Percentiles rank a stretch among this genome's conserved stretches.
Conservation (phyloP, 179 eudicot genomes). For the Beta corolliflora region DNA sequence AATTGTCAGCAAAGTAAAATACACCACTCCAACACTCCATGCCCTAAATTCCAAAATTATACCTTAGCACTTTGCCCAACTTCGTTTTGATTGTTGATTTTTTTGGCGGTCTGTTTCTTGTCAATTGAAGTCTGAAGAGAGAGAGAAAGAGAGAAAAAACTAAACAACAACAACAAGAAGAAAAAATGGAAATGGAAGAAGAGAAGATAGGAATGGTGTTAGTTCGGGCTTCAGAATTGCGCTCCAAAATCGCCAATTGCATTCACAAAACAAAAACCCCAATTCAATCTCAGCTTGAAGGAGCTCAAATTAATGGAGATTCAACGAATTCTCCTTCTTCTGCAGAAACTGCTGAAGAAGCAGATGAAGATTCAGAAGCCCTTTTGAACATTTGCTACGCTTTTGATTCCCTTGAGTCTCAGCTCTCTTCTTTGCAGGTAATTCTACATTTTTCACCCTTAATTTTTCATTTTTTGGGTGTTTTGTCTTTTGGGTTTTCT, state of each 20-base stretch:
- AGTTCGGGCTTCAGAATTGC: constrained; percentile 75
- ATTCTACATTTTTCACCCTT: background rate
- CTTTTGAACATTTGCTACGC: constrained; percentile 77
- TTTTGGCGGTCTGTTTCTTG: constrained; percentile 9
- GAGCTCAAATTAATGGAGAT: background rate
- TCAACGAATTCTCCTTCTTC: constrained; percentile 10
- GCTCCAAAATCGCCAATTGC: constrained; percentile 69
- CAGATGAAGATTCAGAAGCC: constrained; percentile 50
- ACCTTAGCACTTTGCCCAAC: background rate
- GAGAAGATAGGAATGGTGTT: constrained; percentile 70
- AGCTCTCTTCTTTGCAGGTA: constrained; percentile 76
- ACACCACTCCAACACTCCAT: background rate
- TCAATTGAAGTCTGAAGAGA: background rate
- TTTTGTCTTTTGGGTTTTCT: background rate
- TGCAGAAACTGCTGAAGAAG: constrained; percentile 31
- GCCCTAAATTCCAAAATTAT: constrained; percentile 14
- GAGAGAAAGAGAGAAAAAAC: background rate
- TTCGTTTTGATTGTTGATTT: background rate
- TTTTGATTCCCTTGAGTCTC: constrained; percentile 75
- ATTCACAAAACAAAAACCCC: constrained; percentile 36
- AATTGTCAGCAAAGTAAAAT: background rate
- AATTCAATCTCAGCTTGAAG: constrained; percentile 21
- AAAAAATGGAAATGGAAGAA: constrained; percentile 55
- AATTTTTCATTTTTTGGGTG: background rate
- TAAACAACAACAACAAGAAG: no score